Evolutionary conservation across 371 early-diverging fungal genomes (phyloP), one percentile per base, ranked within the genome.

Genomic region (Parasitella parasitica): DNA sequence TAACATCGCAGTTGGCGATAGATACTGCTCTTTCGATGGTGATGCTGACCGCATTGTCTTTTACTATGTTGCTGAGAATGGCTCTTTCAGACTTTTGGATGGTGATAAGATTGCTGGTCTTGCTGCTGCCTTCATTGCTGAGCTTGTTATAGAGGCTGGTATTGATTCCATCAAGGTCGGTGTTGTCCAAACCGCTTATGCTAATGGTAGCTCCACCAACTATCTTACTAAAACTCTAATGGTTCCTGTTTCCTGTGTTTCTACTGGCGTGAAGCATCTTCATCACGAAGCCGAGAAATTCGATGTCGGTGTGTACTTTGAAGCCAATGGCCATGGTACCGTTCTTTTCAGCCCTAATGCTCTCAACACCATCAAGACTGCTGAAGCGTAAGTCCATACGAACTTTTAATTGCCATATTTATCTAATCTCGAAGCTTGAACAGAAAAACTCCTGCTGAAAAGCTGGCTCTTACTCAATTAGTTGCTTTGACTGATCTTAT

Each of bases 311-410:
- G 96, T 99, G 39, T 99, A 99, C 85, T 99, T 99, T 90, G 99
- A 99, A 78, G 99, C 99, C 36, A 99, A 99, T 66, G 99, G 99
- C 54, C 99, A 99, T 76, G 99, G 99, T 51, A 98, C 99, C 18
- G 94, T 99, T 32, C 86, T 95, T 57, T 99, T 99, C 81, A 96
- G 94, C 73, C 78, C 88, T 52, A 78, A 74, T 18, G 94, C 96
- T 12, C 79, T 91, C 46, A 82, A 89, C 54, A 85, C 89, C 16
- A 91, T 97, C 82, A 83, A 86, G 59, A 76, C 82, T 16, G 70
- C 86, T 28, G 77, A 85, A 67, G 89, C 89, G 89, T 89, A 81
- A 54, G 76, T 72, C 6, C 9, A 20, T 20, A 4, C 38, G 11
- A 2, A 20, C 0, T 20, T 22, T 43, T 9, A 16, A 18, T 7